Conservation (phyloP, 192 early-diverging fungal species). For the Cladochytrium replicatum region DNA sequence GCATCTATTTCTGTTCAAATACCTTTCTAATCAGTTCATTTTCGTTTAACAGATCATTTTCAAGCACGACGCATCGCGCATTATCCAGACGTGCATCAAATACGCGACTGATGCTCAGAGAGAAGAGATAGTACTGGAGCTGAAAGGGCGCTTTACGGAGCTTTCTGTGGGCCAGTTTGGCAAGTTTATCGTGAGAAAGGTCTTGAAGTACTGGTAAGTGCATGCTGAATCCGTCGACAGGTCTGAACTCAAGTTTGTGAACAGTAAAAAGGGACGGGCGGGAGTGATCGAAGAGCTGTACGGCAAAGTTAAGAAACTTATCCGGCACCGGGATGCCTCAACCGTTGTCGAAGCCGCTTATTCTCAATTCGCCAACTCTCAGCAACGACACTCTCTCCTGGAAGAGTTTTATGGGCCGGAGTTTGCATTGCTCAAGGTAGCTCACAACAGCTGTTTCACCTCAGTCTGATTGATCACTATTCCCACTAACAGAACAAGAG, state of each 20-base stretch:
- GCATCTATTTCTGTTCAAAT: background rate
- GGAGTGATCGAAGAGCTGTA: constrained; percentile 70
- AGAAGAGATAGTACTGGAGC: constrained; percentile 66
- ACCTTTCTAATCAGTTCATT: no score
- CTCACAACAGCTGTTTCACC: no score
- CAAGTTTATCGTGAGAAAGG: constrained; percentile 74
- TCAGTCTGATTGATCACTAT: no score
- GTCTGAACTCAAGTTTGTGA: background rate
- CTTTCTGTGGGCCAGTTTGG: constrained; percentile 75
- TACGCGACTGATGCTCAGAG: constrained; percentile 70
- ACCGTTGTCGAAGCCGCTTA: constrained; percentile 78
- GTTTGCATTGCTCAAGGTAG: constrained; percentile 75
- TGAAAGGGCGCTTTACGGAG: constrained; percentile 64
- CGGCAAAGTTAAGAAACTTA: constrained; percentile 69
- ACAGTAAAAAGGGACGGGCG: constrained; percentile 51
- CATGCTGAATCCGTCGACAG: background rate
- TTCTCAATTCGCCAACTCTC: constrained; percentile 63
- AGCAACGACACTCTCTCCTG: constrained; percentile 63
- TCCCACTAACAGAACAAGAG: constrained; percentile 5
- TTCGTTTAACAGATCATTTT: constrained; percentile 76
- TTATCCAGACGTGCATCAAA: constrained; percentile 88
- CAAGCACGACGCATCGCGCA: constrained; percentile 90
- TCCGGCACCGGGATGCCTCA: constrained; percentile 85
- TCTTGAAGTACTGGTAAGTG: constrained; percentile 70
- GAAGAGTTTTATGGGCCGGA: constrained; percentile 93